Evolutionary conservation across 192 early-diverging fungal species (phyloP), one percentile per base, ranked within the genome.

Genomic region (Oehlia diaphana): DNA sequence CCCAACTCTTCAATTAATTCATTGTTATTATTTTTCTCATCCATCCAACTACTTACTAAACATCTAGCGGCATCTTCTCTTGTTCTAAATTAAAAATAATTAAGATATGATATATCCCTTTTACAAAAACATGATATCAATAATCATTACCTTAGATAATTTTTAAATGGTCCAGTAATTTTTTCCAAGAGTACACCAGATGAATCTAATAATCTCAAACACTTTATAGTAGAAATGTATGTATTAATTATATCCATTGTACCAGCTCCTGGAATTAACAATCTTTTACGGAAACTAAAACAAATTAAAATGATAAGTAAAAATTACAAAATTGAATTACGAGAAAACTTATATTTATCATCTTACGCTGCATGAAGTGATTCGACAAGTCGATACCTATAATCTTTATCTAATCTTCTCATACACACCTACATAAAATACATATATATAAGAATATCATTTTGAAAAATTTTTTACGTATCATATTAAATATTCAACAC

Each of bases 241-340:
- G 91, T 89, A 19, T 89, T 85, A 6, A 95, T 81, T 37, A 94
- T 92, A 47, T 94, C 91, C 31, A 72, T 71, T 2, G 94, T 95
- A 5, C 88, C 89, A 0, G 93, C 93, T 10, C 92, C 93, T 21
- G 90, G 91, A 76, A 94, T 93, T 37, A 94, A 83, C 44, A 95
- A 79, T 14, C 93, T 85, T 39, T 79, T 84, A 28, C 88, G 78
- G 8, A 92, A 81, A 6, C 86, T 87, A 76, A 42, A 37, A 42
- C 23, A 44, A 9, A 49, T 77, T 35, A 33, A 44, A 63, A 23
- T 26, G 42, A 9, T 23, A 8, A 12, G 12, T 72, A 33, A 33
- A 39, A 47, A 12, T 47, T 12, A 12, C 2, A 13, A 47, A 10
- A 47, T 47, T 47, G 44, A 47, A 47, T 42, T 47, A 21, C 19